A percentile compares a stretch with the other conserved stretches of the same genome.
Conservation (phyloP, 2,329 filamentous ascomycete genomes). For the Xylaria polymorpha region DNA sequence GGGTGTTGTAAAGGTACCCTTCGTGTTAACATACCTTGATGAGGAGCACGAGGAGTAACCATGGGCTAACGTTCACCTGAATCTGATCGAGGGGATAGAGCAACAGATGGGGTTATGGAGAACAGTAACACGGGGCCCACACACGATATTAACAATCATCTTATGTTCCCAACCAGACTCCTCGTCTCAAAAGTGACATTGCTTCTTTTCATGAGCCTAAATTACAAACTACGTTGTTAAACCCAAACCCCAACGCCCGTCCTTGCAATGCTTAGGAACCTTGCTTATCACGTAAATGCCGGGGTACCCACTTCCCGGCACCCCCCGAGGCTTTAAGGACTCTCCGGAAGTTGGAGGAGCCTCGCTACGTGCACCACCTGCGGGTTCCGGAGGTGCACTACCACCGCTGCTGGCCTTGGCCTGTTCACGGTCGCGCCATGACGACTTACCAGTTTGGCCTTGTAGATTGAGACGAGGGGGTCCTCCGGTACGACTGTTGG, state of each 20-base stretch:
- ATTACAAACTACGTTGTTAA: slow-evolving; percentile 47
- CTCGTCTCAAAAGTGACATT: slow-evolving; percentile 33
- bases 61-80: neutral
- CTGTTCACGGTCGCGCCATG: slow-evolving; percentile 80
- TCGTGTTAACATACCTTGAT: neutral
- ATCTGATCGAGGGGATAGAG: neutral
- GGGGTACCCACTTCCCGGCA: slow-evolving; percentile 70
- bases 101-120: too few species aligned
- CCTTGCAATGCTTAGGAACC: slow-evolving; percentile 46
- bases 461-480: slow-evolving; percentile 72
- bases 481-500: slow-evolving; percentile 43
- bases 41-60: neutral
- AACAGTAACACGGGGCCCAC: neutral
- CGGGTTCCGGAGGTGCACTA: slow-evolving; percentile 27
- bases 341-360: slow-evolving; percentile 52
- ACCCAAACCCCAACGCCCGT: slow-evolving; percentile 49
- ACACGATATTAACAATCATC: slow-evolving; percentile 24
- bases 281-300: slow-evolving; percentile 55
- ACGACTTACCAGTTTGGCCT: slow-evolving; percentile 69
- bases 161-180: slow-evolving; percentile 25
- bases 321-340: slow-evolving; percentile 64
- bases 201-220: slow-evolving; percentile 45
- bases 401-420: slow-evolving; percentile 53
- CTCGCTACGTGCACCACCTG: slow-evolving; percentile 42
- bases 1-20: neutral